Conservation (phyloP, 768 basidiomycete species). For the Russula ochroleuca region DNA sequence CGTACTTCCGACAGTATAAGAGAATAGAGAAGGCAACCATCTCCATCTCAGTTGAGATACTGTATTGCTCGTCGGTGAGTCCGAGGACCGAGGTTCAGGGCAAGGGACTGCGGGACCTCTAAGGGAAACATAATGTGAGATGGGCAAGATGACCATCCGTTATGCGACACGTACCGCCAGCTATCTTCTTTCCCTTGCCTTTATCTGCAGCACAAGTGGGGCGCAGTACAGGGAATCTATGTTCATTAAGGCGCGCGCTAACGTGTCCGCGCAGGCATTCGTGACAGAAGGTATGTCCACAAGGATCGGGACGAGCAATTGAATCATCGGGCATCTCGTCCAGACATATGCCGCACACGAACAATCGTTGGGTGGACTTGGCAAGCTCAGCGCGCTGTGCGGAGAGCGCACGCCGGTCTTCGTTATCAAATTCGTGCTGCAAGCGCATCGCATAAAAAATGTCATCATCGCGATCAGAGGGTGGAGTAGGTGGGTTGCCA, state of each 20-base stretch:
- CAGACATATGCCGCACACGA: slow-evolving; percentile 54
- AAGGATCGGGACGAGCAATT: slow-evolving; percentile 42
- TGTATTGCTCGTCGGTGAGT: slow-evolving; percentile 42
- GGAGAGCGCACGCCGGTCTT: slow-evolving; percentile 38
- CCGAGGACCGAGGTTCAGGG: slow-evolving; percentile 44
- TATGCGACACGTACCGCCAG: slow-evolving; percentile 35
- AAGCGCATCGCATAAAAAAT: slow-evolving; percentile 30
- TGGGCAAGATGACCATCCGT: neutral
- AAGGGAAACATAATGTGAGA: neutral
- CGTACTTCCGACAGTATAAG: slow-evolving; percentile 42
- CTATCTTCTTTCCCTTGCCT: slow-evolving; percentile 26
- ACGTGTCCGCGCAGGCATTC: slow-evolving; percentile 46
- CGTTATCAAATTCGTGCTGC: slow-evolving; percentile 41
- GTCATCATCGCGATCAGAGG: slow-evolving; percentile 25
- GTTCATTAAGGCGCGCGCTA: slow-evolving; percentile 45
- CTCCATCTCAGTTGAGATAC: slow-evolving; percentile 45
- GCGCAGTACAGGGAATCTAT: slow-evolving; percentile 57
- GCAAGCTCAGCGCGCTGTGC: slow-evolving; percentile 36
- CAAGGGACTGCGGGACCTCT: slow-evolving; percentile 42
- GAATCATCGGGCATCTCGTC: slow-evolving; percentile 45
- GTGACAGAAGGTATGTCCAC: slow-evolving; percentile 52
- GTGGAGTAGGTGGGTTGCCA: neutral
- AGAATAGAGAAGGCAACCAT: slow-evolving; percentile 42
- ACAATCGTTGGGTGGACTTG: slow-evolving; percentile 35
- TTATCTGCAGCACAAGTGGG: slow-evolving; percentile 47